Base-by-base conservation (phyloP, 2,329 filamentous ascomycete species). In the Arthrobotrys megalospora region DNA sequence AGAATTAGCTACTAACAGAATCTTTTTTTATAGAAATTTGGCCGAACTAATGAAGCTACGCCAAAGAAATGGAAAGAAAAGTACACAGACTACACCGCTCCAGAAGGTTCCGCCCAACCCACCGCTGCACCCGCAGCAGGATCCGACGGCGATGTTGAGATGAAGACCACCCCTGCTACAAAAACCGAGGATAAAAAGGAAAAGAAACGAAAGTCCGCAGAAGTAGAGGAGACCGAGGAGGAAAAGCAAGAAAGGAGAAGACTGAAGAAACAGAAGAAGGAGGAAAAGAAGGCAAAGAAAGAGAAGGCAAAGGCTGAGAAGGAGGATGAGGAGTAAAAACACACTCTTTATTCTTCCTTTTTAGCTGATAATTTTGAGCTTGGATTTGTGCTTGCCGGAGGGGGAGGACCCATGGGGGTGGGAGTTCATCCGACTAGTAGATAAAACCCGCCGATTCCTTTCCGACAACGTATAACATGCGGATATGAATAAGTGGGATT, bases 41-140 rank as follows among this genome's bases (percentile, higher is more conserved):
- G 96, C 81, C 91, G 94, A 76, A 86, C 92, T 82, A 99, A 98
- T 85, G 95, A 97, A 85, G 90, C 91, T 80, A 99, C 96, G 4
- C 96, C 96, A 28, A 90, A 94, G 82, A 93, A 96, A 86, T 99
- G 96, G 96, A 94, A 92, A 82, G 86, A 89, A 43, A 92, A 93
- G 81, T 99, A 99, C 89, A 95, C 94, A 86, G 96, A 98, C 87
- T 97, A 91, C 87, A 91, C 89, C 83, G 88, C 89, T 47, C 86
- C 88, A 14, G 85, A 86, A 65, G 86, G 85, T 58, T 85, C 83
- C 43, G 81, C 84, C 53, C 84, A 85, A 19, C 85, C 87, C 11
- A 83, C 86, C 6, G 84, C 85, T 6, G 86, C 87, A 41, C 84
- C 87, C 11, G 84, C 86, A 6, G 84, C 85, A 6, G 86, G 87